Conservation (phyloP, 169 alveolate species). For the Cystoisospora suis region DNA sequence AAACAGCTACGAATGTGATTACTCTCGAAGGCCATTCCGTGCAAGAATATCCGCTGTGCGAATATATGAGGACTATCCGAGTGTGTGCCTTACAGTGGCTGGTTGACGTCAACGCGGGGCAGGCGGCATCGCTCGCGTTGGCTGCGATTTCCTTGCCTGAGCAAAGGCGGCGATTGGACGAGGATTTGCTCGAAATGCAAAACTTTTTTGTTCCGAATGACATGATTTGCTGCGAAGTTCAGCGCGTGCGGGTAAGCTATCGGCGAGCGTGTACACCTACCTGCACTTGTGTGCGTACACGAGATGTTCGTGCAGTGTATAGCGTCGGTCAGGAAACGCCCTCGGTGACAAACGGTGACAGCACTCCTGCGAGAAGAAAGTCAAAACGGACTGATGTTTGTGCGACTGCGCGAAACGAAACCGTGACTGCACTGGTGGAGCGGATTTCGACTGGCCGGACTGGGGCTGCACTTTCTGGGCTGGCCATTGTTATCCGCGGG, state of each 20-base stretch:
- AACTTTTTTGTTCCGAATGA: slow-evolving; percentile 23
- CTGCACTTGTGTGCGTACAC: too few relatives aligned
- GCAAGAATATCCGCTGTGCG: neutral
- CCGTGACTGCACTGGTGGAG: neutral
- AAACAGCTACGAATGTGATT: too few relatives aligned
- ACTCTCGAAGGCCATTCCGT: neutral
- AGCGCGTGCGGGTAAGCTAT: slow-evolving; percentile 26
- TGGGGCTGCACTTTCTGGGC: too few relatives aligned
- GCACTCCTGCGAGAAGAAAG: too few relatives aligned
- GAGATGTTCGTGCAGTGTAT: too few relatives aligned
- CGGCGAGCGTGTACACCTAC: too few relatives aligned
- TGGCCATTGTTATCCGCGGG: too few relatives aligned
- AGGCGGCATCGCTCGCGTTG: neutral
- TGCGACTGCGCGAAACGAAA: too few relatives aligned
- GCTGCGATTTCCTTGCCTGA: slow-evolving; percentile 45
- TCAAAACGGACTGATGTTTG: too few relatives aligned
- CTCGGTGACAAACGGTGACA: too few relatives aligned
- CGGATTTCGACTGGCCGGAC: too few relatives aligned
- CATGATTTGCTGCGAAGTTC: slow-evolving; percentile 63
- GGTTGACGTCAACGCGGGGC: slow-evolving; percentile 4
- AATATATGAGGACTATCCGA: neutral
- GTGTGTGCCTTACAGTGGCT: slow-evolving; percentile 32
- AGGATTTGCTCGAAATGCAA: slow-evolving; percentile 51
- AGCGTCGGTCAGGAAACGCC: too few relatives aligned
- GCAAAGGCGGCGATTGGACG: slow-evolving; percentile 51